Base-by-base conservation (phyloP, 352 stramenopile genomes). In the Globisporangium spiculum region DNA sequence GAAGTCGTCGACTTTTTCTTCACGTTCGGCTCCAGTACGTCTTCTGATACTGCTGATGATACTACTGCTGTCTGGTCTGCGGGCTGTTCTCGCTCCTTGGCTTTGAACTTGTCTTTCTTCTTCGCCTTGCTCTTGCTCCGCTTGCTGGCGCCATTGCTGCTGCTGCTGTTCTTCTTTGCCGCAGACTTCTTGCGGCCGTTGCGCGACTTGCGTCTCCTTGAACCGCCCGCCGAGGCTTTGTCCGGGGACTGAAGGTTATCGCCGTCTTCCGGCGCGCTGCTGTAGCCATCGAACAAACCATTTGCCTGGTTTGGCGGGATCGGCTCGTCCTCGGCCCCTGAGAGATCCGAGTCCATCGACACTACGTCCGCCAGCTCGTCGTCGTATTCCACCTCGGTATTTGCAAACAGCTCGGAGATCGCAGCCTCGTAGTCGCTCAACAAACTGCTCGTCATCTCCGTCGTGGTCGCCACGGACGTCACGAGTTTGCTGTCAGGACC, bases 391-490 rank as follows among this genome's bases (percentile, higher is more conserved):
- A 76, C 72, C 1, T 74, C 50, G 10, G 76, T 68, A 32, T 71
- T 70, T 2, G 74, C 68, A 56, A 83, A 86, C 24, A 92, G 70
- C 38, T 88, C 76, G 18, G 84, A 85, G 55, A 90, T 83, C 0
- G 82, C 80, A 34, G 76, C 76, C 53, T 93, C 80, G 34, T 80
- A 90, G 59, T 91, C 83, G 48, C 81, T 76, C 1, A 93, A 65
- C 3, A 92, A 30, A 10, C 83, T 76, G 1, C 48, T 77, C 1
- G 74, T 67, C 46, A 78, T 65, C 44, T 73, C 69, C 4, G 71
- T 14, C 16, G 68, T 34, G 10, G 65, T 53, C 2, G 62, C 26
- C 5, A 62, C 34, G 14, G 46, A 55, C 7, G 34, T 32, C 20
- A 46, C 2, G 16, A 55, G 24, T 41, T 26, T 30, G 26, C 44